Conservation (phyloP, 257 asterid species). For the Forsythia suspensa region DNA sequence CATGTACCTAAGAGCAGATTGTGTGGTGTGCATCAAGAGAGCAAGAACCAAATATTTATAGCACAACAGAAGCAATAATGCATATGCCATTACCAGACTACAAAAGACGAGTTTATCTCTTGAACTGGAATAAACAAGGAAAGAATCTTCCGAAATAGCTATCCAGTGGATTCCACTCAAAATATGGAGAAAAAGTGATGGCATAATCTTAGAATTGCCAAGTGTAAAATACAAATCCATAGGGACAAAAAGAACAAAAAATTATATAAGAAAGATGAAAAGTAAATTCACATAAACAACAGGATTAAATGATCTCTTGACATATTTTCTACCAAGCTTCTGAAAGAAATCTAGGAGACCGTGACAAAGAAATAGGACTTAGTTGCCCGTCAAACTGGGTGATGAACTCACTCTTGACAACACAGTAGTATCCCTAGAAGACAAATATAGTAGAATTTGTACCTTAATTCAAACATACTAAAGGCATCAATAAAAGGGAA, state of each 20-base stretch:
- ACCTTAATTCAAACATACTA: background rate
- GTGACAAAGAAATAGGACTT: background rate
- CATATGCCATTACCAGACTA: background rate
- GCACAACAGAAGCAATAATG: background rate
- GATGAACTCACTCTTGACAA: slow-evolving; percentile 5
- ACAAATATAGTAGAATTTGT: background rate
- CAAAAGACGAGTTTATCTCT: background rate
- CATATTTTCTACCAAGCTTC: background rate
- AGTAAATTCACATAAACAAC: background rate
- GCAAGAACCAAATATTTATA: background rate
- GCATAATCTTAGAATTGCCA: background rate
- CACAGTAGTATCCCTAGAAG: background rate
- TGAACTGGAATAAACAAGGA: background rate
- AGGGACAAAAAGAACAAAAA: slow-evolving; percentile 2
- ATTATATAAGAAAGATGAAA: slow-evolving; percentile 3
- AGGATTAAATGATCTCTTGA: background rate
- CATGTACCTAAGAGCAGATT: no score
- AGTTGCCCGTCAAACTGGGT: slow-evolving; percentile 13
- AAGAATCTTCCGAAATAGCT: slow-evolving; percentile 1
- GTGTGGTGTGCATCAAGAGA: background rate
- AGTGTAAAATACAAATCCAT: background rate
- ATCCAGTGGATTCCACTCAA: background rate
- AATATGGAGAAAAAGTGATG: background rate
- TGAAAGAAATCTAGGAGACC: background rate
- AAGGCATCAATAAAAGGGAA: background rate